Evolutionary conservation across 345 rosid species (phyloP).

Genomic region (Ailanthus altissimus): DNA sequence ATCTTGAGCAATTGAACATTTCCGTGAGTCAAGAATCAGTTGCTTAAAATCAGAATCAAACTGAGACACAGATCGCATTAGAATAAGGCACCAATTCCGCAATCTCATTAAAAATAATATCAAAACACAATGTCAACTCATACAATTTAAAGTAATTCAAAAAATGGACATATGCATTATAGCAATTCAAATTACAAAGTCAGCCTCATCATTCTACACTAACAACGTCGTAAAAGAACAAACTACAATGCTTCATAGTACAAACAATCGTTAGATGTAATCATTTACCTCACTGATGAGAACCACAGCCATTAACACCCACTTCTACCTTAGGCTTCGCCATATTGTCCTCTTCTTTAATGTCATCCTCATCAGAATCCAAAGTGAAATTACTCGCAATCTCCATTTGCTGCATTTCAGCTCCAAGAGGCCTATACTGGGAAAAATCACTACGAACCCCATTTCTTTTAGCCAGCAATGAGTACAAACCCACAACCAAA

Average conservation of each 20-base stretch:
- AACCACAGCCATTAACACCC: conserved; percentile 42
- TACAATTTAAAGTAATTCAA: background rate
- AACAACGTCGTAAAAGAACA: conserved; percentile 16
- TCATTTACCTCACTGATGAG: conserved; percentile 47
- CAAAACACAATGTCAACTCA: background rate
- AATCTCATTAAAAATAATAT: background rate
- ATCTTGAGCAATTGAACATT: background rate
- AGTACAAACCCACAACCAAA: conserved; percentile 43
- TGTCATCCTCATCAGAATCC: conserved; percentile 76
- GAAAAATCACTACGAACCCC: conserved; percentile 41
- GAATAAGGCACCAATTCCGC: background rate
- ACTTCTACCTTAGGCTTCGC: conserved; percentile 34
- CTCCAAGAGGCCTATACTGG: conserved; percentile 65
- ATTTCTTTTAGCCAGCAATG: conserved; percentile 45
- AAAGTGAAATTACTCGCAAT: conserved; percentile 54
- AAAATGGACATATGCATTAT: conserved; percentile 14
- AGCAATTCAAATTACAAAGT: conserved; percentile 26
- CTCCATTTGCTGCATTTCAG: conserved; percentile 54
- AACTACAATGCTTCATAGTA: background rate
- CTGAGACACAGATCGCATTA: background rate
- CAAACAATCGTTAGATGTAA: background rate
- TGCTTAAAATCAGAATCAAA: background rate
- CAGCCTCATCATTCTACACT: background rate
- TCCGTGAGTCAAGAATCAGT: background rate
- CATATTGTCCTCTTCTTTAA: conserved; percentile 41